Percentiles rank a stretch among this genome's conserved stretches.
phyloP scores from a whole-genome alignment of 768 basidiomycete species.

The Rhodotorula kratochvilovae region DNA sequence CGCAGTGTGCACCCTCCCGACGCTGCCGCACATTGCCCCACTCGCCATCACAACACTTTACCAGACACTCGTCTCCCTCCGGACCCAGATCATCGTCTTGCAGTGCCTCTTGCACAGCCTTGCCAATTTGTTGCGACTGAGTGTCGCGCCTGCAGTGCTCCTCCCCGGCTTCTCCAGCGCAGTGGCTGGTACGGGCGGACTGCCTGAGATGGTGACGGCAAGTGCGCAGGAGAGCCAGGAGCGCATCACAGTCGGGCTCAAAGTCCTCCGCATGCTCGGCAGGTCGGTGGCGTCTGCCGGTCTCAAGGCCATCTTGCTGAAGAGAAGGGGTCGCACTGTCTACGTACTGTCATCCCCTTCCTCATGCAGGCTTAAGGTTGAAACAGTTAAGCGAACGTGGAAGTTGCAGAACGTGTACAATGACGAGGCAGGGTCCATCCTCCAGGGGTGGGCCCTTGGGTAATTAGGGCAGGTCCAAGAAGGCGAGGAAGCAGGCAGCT shows the following conservation, averaged over 20 bases:
- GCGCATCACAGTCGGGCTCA: slow-evolving; percentile 1
- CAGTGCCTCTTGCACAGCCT: background rate
- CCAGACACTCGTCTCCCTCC: slow-evolving; percentile 1
- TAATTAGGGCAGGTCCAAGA: too few relatives aligned
- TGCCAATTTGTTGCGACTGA: too few relatives aligned
- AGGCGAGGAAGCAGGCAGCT: background rate
- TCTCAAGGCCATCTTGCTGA: background rate
- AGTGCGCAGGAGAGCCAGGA: slow-evolving; percentile 1
- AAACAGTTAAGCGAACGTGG: too few relatives aligned
- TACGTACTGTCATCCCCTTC: too few relatives aligned
- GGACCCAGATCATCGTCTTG: background rate
- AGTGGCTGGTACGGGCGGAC: background rate
- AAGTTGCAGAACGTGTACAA: too few relatives aligned
- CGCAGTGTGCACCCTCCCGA: background rate
- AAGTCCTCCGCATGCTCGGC: background rate
- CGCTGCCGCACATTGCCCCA: background rate
- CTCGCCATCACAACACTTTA: slow-evolving; percentile 5
- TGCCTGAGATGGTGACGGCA: background rate
- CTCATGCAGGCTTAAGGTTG: too few relatives aligned
- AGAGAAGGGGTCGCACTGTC: too few relatives aligned
- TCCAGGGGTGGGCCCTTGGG: too few relatives aligned
- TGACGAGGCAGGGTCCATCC: too few relatives aligned
- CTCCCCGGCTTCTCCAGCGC: too few relatives aligned
- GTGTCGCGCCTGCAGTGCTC: background rate
- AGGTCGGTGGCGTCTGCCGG: background rate